Evolutionary conservation across 2,329 filamentous ascomycete species (phyloP), one percentile per base, ranked within the genome.

Genomic region (Paraphoma chrysanthemicola): DNA sequence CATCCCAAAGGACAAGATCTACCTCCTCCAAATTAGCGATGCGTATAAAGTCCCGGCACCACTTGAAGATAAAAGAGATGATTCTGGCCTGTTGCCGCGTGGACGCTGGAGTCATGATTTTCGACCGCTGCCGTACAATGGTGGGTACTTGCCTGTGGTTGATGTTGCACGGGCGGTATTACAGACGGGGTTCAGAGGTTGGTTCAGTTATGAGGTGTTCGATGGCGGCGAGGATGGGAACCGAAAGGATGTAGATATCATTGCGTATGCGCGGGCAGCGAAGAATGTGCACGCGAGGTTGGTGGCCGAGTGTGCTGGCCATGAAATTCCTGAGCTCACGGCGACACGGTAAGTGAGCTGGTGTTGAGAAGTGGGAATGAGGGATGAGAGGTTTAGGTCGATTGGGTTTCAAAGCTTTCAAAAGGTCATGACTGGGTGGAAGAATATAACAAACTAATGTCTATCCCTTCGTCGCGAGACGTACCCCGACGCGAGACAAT

Each of bases 21-120:
- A 85, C 69, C 78, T 93, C 0, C 72, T 93, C 2, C 90, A 93
- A 71, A 88, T 93, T 51, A 89, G 85, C 3, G 90, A 94, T 70
- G 91, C 87, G 0, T 93, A 92, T 70, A 86, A 83, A 63, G 82
- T 86, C 38, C 77, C 80, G 0, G 76, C 80, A 4, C 87, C 89
- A 0, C 69, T 93, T 5, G 73, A 80, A 18, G 77, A 80, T 4
- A 74, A 83, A 44, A 66, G 72, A 0, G 80, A 85, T 33, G 77
- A 83, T 23, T 75, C 78, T 6, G 88, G 87, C 0, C 65, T 88
- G 43, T 75, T 87, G 30, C 86, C 90, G 0, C 79, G 88, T 33
- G 88, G 83, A 0, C 78, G 83, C 31, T 93, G 90, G 90, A 92
- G 89, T 66, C 86, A 90, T 73, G 86, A 88, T 59, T 89, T 85